A percentile compares a stretch with the other conserved stretches of the same genome.
These are phyloP conservation scores for Penicillium freii DNA, from an alignment of 2,329 filamentous ascomycete species.

Conservation along the genomic window DNA sequence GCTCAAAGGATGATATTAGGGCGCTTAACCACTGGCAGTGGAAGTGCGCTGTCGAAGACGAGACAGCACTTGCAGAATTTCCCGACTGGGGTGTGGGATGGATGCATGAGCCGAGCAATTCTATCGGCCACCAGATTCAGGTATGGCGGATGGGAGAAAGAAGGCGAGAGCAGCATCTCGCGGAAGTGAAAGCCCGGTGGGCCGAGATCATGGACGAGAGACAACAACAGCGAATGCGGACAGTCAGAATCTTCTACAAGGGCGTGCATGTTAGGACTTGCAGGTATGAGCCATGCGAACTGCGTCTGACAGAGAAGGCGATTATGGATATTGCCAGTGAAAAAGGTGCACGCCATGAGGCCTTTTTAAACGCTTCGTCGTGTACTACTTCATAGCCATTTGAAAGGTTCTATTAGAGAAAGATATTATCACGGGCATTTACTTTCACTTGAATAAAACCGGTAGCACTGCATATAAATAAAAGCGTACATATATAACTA, in stretches of 20 bases:
- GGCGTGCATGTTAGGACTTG: not conserved
- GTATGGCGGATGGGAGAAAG: not conserved
- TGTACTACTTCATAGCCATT: not conserved
- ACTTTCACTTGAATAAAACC: not conserved
- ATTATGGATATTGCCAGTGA: not conserved
- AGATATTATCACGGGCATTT: not conserved
- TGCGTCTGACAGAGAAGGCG: not conserved
- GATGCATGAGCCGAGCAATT: conserved; percentile 5
- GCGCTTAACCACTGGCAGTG: conserved; percentile 30
- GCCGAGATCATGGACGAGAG: conserved; percentile 20
- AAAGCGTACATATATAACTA: not conserved
- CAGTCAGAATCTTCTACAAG: not conserved
- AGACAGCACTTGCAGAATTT: not conserved
- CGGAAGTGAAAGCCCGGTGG: conserved; percentile 14
- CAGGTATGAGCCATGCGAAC: not conserved
- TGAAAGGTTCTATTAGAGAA: no score
- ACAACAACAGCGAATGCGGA: conserved; percentile 10
- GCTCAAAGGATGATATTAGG: conserved; percentile 28
- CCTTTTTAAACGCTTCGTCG: not conserved
- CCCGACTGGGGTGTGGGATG: conserved; percentile 1
- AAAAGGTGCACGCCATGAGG: not conserved
- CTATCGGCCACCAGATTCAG: not conserved
- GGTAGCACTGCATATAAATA: not conserved
- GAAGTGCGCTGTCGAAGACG: conserved; percentile 11
- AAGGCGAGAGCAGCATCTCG: conserved; percentile 8